Base-by-base conservation (phyloP, 1,284 basidiomycete genomes). In the Pseudozyma sp. region DNA sequence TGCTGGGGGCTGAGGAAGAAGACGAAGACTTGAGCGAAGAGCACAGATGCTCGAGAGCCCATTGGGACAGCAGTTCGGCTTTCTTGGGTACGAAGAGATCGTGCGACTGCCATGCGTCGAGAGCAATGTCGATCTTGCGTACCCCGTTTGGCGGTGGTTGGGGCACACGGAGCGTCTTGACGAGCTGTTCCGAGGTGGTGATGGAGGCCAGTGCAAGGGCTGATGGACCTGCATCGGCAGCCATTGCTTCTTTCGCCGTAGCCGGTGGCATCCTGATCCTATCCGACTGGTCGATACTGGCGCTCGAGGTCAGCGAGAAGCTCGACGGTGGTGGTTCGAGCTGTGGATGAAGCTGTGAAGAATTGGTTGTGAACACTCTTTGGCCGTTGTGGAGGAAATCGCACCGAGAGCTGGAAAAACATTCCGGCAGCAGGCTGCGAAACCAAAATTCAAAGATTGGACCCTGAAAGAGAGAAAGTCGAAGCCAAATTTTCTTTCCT, bases 101-200 rank as follows among this genome's bases (percentile, higher is more conserved):
- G 11, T 50, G 8, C 3, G 70, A 63, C 3, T 46, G 35, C 74
- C 74, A 77, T 24, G 78, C 76, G 8, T 54, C 54, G 9, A 39
- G 17, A 0, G 77, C 61, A 7, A 78, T 62, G 33, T 71, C 60
- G 34, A 78, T 43, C 49, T 73, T 73, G 17, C 45, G 34, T 40
- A 69, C 35, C 13, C 54, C 51, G 14, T 66, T 56, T 17, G 65
- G 40, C 13, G 64, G 59, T 39, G 58, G 45, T 39, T 68, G 61
- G 7, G 61, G 50, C 7, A 68, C 59, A 49, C 78, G 77, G 8
- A 80, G 71, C 17, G 68, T 48, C 54, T 80, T 73, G 31, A 80
- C 69, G 29, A 80, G 74, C 61, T 77, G 71, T 64, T 80, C 78
- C 5, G 78, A 78, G 33, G 78, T 77, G 24, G 66, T 56, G 48